Base-by-base conservation (phyloP, 495 filamentous ascomycete genomes). In the Massariosphaeria phaeospora region DNA sequence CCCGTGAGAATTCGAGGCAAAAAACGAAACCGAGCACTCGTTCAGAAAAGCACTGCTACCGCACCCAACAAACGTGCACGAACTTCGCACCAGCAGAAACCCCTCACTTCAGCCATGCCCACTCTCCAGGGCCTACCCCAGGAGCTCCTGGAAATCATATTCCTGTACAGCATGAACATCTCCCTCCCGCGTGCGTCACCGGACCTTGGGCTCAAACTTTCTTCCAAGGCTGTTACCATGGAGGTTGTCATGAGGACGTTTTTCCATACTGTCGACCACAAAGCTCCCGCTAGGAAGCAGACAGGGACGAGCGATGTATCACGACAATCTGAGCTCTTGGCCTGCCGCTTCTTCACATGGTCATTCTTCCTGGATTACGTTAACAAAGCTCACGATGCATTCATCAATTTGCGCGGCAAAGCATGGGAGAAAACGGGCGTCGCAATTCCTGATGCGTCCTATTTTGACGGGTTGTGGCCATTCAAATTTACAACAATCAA, bases 111-210 rank as follows among this genome's bases (percentile, higher is more conserved):
- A 41, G 45, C 55, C 15, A 59, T 35, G 47, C 55, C 61, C 5
- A 45, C 55, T n/a, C 61, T 63, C 39, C 55, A 59, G 44, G 55
- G 40, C 17, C 49, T 63, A 7, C 61, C 61, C 25, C 49, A 51
- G 15, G 61, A 63, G 31, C 36, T 63, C 13, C 50, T 63, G 2
- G 55, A 63, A 38, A 55, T 55, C 1, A 51, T 63, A 6, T 63
- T 63, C 46, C 61, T 63, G 15, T 31, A 55, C 40, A 55, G 49
- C 51, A 59, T 59, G 55, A 63, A 63, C 31, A 55, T 59, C 27
- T 47, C 44, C 2, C 55, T 63, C 9, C 61, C 61, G 7, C 50
- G 50, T 2, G 40, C 47, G 8, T 63, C 50, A 11, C 55, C 50
- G 7, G 34, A 44, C 13, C 33, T 63, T 6, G 61, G 48, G 10